Percentiles rank a stretch among this genome's conserved stretches.
Conservation (phyloP, 352 stramenopile species). For the Pythium brachiatum region DNA sequence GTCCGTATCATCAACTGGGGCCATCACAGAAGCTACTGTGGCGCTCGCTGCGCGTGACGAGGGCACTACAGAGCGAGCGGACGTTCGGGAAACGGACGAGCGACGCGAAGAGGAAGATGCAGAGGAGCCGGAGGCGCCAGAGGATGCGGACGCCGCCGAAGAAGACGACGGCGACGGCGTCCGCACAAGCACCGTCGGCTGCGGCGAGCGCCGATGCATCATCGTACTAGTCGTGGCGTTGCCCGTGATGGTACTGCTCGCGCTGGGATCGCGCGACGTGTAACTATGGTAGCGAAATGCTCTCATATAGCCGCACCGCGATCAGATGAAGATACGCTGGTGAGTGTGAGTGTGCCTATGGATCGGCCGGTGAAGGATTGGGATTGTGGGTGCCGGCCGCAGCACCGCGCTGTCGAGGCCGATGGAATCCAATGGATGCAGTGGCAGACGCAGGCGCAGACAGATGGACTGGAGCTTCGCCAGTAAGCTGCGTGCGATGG, state of each 20-base stretch:
- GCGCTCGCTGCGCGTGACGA: neutral
- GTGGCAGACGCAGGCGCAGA: neutral
- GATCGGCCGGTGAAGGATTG: neutral
- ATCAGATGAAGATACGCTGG: neutral
- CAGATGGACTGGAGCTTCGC: neutral
- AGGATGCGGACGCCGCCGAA: neutral
- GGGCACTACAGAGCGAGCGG: neutral
- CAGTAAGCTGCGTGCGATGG: neutral
- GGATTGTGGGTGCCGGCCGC: neutral
- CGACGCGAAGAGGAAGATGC: conserved; percentile 2
- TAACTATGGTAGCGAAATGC: neutral
- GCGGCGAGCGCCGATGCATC: neutral
- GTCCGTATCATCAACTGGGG: conserved; percentile 9
- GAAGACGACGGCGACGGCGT: conserved; percentile 16
- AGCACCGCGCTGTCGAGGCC: neutral
- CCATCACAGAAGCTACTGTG: neutral
- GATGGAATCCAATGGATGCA: neutral
- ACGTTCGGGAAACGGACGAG: conserved; percentile 2
- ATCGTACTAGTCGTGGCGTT: neutral
- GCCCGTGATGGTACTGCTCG: neutral
- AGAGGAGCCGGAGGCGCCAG: conserved; percentile 5
- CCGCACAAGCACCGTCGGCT: neutral
- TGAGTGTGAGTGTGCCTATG: neutral
- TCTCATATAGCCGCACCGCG: neutral
- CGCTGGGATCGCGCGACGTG: neutral